phyloP scores from a whole-genome alignment of 495 filamentous ascomycete species.

The Pyrenula aspistea region DNA sequence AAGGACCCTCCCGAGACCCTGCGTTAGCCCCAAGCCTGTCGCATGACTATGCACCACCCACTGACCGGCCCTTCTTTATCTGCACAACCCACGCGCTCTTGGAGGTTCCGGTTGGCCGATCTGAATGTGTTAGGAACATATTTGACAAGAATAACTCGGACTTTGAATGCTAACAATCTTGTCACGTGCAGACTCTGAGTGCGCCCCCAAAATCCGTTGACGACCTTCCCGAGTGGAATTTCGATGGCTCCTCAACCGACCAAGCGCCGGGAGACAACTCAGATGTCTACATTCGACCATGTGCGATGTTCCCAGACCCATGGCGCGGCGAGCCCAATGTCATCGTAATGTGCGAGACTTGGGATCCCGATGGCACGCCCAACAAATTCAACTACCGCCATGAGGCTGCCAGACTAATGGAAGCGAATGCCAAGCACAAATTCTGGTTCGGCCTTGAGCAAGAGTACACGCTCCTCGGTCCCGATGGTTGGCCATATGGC shows the following conservation, averaged over 20 bases:
- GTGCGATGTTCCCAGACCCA: constrained; percentile 83
- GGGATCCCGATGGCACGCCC: constrained; percentile 89
- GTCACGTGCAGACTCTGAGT: constrained; percentile 55
- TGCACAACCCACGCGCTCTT: too few relatives aligned
- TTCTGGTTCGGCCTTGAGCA: constrained; percentile 99
- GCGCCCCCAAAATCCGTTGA: constrained; percentile 50
- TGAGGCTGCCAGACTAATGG: constrained; percentile 78
- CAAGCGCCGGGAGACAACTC: constrained; percentile 96
- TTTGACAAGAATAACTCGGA: too few relatives aligned
- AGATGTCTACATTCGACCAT: constrained; percentile 92
- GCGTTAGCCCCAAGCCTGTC: background rate
- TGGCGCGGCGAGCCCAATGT: constrained; percentile 82
- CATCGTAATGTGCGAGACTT: constrained; percentile 89
- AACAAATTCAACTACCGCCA: constrained; percentile 99
- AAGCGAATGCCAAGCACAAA: constrained; percentile 65
- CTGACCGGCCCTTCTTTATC: constrained; percentile 9
- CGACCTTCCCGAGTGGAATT: constrained; percentile 97
- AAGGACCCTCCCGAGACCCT: background rate
- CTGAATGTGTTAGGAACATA: too few relatives aligned
- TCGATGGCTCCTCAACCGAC: constrained; percentile 89
- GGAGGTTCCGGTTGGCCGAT: too few relatives aligned
- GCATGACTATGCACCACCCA: background rate
- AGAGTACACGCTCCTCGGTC: constrained; percentile 89
- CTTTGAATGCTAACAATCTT: background rate
- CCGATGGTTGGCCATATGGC: constrained; percentile 78